Base-by-base conservation (phyloP, 441 rosid genomes). In the Erysimum pusillum region DNA sequence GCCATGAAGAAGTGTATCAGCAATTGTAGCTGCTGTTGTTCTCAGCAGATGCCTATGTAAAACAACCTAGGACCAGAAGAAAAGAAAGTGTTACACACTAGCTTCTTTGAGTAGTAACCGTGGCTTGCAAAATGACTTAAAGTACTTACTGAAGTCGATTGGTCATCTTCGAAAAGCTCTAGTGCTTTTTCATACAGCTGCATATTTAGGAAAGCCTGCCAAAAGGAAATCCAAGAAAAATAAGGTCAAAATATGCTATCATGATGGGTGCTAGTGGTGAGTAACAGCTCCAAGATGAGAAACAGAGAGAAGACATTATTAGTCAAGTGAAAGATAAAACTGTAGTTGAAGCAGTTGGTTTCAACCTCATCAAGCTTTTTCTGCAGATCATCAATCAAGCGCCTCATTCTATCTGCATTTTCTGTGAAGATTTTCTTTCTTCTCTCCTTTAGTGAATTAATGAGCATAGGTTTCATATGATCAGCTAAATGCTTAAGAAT, bases 151-250 rank as follows among this genome's bases (percentile, higher is more conserved):
- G 97, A 89, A 78, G 88, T 88, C 60, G 97, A 83, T 65, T 82
- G 93, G 76, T 93, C 98, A 81, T 90, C 99, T 68, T 93, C 97
- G 69, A 96, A 96, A 76, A 96, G 84, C 75, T 90, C 97, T 45
- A 96, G 77, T 5, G 99, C 97, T 71, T 90, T 96, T 76, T 90
- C 98, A 74, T 93, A 93, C 68, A 96, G 88, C 83, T 96, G 99
- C 90, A 93, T 79, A 76, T 91, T 90, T 75, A 89, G 82, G 90
- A 88, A 91, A 78, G 93, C 85, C 99, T 96, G 87, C 86, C 79
- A 70, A 67, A 61, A 78, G 64, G 17, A 61, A 73, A 70, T 60
- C 48, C 48, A 53, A 34, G 25, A 68, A 75, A 48, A 49, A 25
- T 54, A 57, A 58, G 54, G 56, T 57, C 45, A 51, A 4, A 34